Conservation (phyloP, 2,329 filamentous ascomycete genomes). For the Hawksworthiomyces lignivorus region DNA sequence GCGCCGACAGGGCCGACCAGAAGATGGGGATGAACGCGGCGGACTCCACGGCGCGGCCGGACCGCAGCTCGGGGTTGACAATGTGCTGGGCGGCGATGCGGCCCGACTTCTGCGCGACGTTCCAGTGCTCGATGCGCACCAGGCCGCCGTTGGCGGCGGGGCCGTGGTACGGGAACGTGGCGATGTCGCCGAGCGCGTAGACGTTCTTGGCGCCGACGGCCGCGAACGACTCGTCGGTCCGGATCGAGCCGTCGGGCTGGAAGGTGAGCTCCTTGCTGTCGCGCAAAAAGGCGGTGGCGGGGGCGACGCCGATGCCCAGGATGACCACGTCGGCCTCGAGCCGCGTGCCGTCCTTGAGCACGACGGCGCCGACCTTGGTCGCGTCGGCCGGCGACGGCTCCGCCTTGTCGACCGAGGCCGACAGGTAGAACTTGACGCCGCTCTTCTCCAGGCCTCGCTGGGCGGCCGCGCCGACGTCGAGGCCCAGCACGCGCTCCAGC, state of each 20-base stretch:
- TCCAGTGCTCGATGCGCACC: constrained; percentile 94
- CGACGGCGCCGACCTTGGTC: constrained; percentile 69
- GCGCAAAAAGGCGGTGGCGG: constrained; percentile 75
- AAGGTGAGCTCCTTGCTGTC: constrained; percentile 63
- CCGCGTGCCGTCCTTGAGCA: constrained; percentile 76
- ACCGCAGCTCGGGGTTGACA: constrained; percentile 47
- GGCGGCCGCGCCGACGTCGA: constrained; percentile 72
- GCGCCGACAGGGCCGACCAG: constrained; percentile 86
- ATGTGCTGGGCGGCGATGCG: constrained; percentile 74
- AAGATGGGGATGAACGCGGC: constrained; percentile 80
- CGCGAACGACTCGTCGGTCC: constrained; percentile 70
- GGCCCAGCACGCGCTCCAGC: constrained; percentile 78
- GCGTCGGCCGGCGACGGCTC: constrained; percentile 60
- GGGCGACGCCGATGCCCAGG: constrained; percentile 80
- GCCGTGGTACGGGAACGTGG: constrained; percentile 87
- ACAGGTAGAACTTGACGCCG: constrained; percentile 82
- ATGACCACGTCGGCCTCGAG: constrained; percentile 86
- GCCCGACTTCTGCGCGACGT: constrained; percentile 90
- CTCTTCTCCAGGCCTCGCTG: constrained; percentile 73
- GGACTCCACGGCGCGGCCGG: constrained; percentile 48
- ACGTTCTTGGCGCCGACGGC: constrained; percentile 73
- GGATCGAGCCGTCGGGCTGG: constrained; percentile 77
- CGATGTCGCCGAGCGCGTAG: constrained; percentile 91
- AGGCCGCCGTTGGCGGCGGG: constrained; percentile 69
- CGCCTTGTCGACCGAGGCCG: constrained; percentile 74